Evolutionary conservation across 2,329 filamentous ascomycete genomes (phyloP).

Genomic region (Knufia fluminis): DNA sequence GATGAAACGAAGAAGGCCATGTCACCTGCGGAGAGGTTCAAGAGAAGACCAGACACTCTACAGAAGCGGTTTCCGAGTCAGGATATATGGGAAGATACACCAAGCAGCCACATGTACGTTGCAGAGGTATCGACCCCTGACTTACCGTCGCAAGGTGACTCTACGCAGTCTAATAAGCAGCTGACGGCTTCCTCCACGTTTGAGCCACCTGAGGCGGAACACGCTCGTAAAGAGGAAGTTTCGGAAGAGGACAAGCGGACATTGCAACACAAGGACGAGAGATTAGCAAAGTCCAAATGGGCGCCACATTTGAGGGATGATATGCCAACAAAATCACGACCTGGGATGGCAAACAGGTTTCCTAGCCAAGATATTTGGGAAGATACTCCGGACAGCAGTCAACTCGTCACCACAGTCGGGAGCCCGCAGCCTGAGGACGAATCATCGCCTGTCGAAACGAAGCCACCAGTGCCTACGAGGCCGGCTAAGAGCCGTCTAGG

Average conservation of each 20-base stretch:
- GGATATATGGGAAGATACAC: constrained; percentile 95
- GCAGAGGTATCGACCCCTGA: constrained; percentile 81
- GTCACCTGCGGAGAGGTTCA: constrained; percentile 47
- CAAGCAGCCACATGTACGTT: constrained; percentile 66
- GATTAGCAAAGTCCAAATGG: constrained; percentile 25
- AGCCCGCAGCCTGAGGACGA: constrained; percentile 44
- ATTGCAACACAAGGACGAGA: constrained; percentile 29
- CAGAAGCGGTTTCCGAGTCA: constrained; percentile 78
- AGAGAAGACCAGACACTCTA: constrained; percentile 43
- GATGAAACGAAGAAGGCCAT: constrained; percentile 45
- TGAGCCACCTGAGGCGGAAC: constrained; percentile 42
- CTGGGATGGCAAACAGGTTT: constrained; percentile 60
- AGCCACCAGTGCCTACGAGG: constrained; percentile 26
- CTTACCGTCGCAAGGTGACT: constrained; percentile 35
- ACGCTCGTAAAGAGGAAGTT: constrained; percentile 31
- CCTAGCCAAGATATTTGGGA: constrained; percentile 94
- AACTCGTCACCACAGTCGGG: constrained; percentile 66
- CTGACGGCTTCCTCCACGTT: constrained; percentile 26
- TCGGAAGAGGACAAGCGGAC: constrained; percentile 33
- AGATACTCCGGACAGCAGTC: constrained; percentile 74
- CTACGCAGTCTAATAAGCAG: constrained; percentile 29
- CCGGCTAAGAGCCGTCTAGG: constrained; percentile 23
- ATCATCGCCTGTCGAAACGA: constrained; percentile 26
- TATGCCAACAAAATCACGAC: constrained; percentile 33
- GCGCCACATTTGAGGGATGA: constrained; percentile 45